These are phyloP conservation scores for Tolypocladium nubicola DNA, from an alignment of 2,329 filamentous ascomycete species.

Conservation along the genomic window DNA sequence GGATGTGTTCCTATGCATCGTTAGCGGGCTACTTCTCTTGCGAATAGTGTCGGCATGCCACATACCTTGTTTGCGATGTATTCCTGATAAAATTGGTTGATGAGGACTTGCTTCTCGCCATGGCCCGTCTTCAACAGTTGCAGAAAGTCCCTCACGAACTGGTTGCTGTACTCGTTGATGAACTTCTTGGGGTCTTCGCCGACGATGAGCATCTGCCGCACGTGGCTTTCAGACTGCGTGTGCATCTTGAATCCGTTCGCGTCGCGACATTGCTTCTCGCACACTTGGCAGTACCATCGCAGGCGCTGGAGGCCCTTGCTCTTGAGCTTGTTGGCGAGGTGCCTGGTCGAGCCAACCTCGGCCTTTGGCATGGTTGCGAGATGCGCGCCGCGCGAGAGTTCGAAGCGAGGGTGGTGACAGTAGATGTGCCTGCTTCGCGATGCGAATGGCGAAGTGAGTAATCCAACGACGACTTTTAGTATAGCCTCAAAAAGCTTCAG, in stretches of 20 bases:
- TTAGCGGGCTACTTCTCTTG: not conserved
- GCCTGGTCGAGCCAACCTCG: slow-evolving; percentile 85
- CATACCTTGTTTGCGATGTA: slow-evolving; percentile 66
- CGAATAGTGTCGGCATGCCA: not conserved
- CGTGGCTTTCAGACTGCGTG: slow-evolving; percentile 72
- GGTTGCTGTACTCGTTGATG: slow-evolving; percentile 70
- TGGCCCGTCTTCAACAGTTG: slow-evolving; percentile 71
- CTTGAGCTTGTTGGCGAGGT: slow-evolving; percentile 85
- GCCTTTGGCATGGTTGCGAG: slow-evolving; percentile 68
- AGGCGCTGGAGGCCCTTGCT: slow-evolving; percentile 67
- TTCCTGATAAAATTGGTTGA: slow-evolving; percentile 92
- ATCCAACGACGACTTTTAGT: not conserved
- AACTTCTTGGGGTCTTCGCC: slow-evolving; percentile 78
- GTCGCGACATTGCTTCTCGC: slow-evolving; percentile 56
- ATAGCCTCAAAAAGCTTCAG: not conserved
- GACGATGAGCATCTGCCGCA: slow-evolving; percentile 78
- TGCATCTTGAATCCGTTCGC: slow-evolving; percentile 92
- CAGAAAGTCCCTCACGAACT: slow-evolving; percentile 76
- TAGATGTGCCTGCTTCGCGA: not conserved
- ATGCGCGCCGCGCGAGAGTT: not conserved
- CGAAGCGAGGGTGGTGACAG: not conserved
- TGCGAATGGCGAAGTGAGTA: not conserved
- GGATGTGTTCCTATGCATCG: slow-evolving; percentile 53
- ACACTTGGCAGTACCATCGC: slow-evolving; percentile 85
- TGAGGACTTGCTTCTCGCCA: slow-evolving; percentile 78